These are phyloP conservation scores for Diaporthe nobilis DNA, from an alignment of 2,329 filamentous ascomycete genomes.

Conservation along the genomic window DNA sequence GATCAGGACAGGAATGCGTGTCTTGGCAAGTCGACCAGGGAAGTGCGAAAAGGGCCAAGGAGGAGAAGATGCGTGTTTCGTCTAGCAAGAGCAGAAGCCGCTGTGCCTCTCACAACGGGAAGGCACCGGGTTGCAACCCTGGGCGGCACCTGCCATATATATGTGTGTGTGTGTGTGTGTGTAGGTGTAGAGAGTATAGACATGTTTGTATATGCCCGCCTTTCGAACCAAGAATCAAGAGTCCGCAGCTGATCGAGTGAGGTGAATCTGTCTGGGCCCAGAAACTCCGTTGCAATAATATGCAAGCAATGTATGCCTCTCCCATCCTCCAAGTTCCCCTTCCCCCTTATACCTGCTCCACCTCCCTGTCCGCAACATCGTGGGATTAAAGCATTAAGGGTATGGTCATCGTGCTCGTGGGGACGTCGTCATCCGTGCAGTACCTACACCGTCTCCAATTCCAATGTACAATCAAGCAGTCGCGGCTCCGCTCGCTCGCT, in stretches of 20 bases:
- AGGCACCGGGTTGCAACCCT: conserved; percentile 1
- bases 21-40: background rate
- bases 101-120: conserved; percentile 21
- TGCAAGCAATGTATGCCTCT: conserved; percentile 7
- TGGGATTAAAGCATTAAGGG: conserved; percentile 34
- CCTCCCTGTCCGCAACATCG: background rate
- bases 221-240: background rate
- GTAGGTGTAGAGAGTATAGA: conserved; percentile 6
- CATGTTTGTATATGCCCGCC: background rate
- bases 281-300: conserved; percentile 14
- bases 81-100: conserved; percentile 21
- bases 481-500: background rate
- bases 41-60: background rate
- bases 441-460: background rate
- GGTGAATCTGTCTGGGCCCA: conserved; percentile 16
- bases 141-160: conserved; percentile 25
- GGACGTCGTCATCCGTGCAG: background rate
- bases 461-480: conserved; percentile 21
- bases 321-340: background rate
- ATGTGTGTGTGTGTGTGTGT: background rate
- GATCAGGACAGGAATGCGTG: too few species aligned
- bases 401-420: conserved; percentile 24
- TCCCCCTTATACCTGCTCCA: background rate
- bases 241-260: background rate
- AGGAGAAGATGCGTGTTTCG: conserved; percentile 5